These are phyloP conservation scores for Aegilops umbellulata DNA, from an alignment of 176 grass and related monocot genomes.

Conservation along the genomic window DNA sequence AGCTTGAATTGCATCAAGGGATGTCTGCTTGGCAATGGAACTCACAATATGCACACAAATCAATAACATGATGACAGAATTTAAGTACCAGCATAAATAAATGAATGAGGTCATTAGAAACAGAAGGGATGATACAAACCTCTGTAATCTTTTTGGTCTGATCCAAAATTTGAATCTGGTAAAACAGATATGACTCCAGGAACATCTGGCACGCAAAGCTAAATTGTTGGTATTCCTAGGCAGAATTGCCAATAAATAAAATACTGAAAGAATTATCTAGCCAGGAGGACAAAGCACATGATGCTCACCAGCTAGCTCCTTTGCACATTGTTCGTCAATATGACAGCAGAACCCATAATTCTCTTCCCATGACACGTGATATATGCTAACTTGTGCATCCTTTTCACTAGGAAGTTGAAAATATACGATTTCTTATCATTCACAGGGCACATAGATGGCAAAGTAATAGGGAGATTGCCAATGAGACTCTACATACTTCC, in stretches of 20 bases:
- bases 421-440: background rate
- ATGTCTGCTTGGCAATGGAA: background rate
- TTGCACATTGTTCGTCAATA: conserved; percentile 61
- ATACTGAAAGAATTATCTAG: background rate
- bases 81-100: background rate
- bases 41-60: background rate
- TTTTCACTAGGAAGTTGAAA: conserved; percentile 60
- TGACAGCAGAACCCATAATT: conserved; percentile 92
- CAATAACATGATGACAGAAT: background rate
- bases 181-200: conserved; percentile 74
- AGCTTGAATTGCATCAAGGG: too few relatives aligned
- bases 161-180: conserved; percentile 60
- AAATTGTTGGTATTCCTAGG: background rate
- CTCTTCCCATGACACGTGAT: conserved; percentile 75
- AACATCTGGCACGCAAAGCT: conserved; percentile 51
- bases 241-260: background rate
- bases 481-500: conserved; percentile 61
- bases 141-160: conserved; percentile 61
- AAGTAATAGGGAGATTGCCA: background rate
- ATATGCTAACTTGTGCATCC: conserved; percentile 92
- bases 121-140: conserved; percentile 35
- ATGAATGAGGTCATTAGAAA: conserved; percentile 14
- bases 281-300: background rate
- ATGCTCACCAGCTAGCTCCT: conserved; percentile 65
- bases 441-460: background rate